Conservation (phyloP, 345 rosid genomes). For the Cardiospermum halicacabum region DNA sequence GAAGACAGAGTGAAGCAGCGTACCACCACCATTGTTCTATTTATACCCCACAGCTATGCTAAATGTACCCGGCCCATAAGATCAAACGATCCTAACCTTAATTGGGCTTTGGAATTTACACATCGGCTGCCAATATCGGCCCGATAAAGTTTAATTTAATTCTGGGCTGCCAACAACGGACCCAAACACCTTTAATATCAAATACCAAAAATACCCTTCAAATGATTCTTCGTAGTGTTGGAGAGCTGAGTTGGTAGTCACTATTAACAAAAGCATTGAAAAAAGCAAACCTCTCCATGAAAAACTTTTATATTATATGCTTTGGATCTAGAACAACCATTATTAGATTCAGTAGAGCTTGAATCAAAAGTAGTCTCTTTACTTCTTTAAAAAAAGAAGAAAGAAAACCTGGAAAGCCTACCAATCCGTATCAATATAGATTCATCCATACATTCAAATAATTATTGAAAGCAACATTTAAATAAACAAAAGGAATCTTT, state of each 20-base stretch:
- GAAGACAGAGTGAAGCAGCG: background rate
- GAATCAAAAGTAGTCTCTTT: constrained; percentile 12
- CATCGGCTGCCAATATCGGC: background rate
- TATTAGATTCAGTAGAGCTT: constrained; percentile 17
- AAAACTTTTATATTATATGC: background rate
- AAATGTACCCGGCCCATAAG: background rate
- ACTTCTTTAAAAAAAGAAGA: too few species aligned
- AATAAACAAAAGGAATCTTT: background rate
- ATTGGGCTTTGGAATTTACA: background rate
- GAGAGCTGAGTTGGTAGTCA: constrained; percentile 9
- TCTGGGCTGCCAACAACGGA: background rate
- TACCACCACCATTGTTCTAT: background rate
- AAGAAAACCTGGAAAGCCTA: too few species aligned
- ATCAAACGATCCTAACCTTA: background rate
- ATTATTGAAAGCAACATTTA: background rate
- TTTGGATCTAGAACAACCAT: constrained; percentile 11
- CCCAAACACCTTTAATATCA: too few species aligned
- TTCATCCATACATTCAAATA: constrained; percentile 15
- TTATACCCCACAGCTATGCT: background rate
- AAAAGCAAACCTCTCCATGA: background rate
- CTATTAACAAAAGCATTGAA: background rate
- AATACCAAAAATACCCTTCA: too few species aligned
- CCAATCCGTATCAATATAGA: constrained; percentile 5
- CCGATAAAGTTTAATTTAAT: background rate
- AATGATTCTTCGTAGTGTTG: background rate